A percentile compares a stretch with the other conserved stretches of the same genome.
Conservation (phyloP, 306 rosid genomes). For the Prunus dulcis region DNA sequence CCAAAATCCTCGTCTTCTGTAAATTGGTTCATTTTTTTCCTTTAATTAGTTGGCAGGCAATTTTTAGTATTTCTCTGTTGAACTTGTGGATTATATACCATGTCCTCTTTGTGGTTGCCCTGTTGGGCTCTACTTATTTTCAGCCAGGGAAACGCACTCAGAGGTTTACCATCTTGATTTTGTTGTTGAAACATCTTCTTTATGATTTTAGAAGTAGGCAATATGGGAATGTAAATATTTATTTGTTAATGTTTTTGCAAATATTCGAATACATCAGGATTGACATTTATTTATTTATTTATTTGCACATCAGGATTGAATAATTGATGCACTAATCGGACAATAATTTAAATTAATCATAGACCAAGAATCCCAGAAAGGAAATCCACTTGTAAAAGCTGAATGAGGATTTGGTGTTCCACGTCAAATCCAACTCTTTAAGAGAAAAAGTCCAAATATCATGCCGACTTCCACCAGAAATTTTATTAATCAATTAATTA, state of each 20-base stretch:
- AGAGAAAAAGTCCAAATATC: background rate
- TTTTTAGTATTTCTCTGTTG: background rate
- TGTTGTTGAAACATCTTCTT: background rate
- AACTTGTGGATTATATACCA: background rate
- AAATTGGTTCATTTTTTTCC: background rate
- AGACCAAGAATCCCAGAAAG: background rate
- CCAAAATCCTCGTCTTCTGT: background rate
- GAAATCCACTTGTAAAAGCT: constrained; percentile 16
- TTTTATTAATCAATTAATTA: background rate
- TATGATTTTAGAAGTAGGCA: background rate
- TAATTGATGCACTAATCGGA: background rate
- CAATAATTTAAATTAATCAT: background rate
- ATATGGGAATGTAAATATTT: background rate
- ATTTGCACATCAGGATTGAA: background rate
- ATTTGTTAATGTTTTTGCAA: background rate
- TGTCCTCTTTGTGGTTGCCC: background rate
- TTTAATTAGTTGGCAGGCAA: background rate
- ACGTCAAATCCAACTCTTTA: constrained; percentile 5
- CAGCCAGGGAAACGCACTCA: too few relatives aligned
- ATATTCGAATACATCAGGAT: background rate
- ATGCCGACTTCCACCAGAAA: background rate
- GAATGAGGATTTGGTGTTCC: background rate
- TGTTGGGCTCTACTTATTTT: too few relatives aligned
- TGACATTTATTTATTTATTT: too few relatives aligned
- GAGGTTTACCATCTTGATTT: background rate